A percentile compares a stretch with the other conserved stretches of the same genome.
phyloP scores from a whole-genome alignment of 208 protist genomes.

The Chromosphaera perkinsii region DNA sequence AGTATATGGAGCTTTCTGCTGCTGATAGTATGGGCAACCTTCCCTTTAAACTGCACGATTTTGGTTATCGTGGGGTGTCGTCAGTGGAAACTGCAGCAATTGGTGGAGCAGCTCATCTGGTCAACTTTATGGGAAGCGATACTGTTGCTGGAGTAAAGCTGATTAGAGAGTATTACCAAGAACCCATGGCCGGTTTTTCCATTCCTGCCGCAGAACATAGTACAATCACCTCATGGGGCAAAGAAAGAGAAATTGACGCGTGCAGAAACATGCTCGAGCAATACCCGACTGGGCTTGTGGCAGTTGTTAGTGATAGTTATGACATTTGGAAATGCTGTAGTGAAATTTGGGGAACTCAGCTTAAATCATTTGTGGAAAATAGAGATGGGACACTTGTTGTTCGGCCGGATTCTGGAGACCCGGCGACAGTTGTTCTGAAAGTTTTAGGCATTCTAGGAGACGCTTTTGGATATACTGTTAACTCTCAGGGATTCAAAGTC shows the following conservation, averaged over 20 bases:
- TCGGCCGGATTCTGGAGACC: conserved; percentile 38
- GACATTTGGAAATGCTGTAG: conserved; percentile 31
- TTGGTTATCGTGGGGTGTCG: conserved; percentile 33
- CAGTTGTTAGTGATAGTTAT: conserved; percentile 37
- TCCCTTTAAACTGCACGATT: conserved; percentile 36
- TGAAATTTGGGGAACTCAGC: conserved; percentile 28
- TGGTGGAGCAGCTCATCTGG: conserved; percentile 35
- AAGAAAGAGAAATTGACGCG: conserved; percentile 22
- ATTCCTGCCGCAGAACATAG: conserved; percentile 41
- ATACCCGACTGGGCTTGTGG: conserved; percentile 25
- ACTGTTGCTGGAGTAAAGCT: conserved; percentile 28
- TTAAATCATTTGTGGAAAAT: conserved; percentile 25
- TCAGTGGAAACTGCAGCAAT: conserved; percentile 29
- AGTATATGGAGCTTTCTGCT: conserved; percentile 19
- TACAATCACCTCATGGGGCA: conserved; percentile 39
- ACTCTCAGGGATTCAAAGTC: conserved; percentile 38
- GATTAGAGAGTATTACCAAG: conserved; percentile 5
- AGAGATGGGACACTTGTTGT: conserved; percentile 19
- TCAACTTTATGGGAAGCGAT: conserved; percentile 46
- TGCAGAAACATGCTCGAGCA: conserved; percentile 33
- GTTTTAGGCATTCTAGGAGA: conserved; percentile 26
- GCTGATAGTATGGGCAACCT: conserved; percentile 8
- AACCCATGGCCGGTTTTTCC: conserved; percentile 23
- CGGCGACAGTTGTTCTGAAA: conserved; percentile 21
- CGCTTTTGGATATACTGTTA: conserved; percentile 28